Base-by-base conservation (phyloP, 2,329 filamentous ascomycete genomes). In the Didymella arachidicola region DNA sequence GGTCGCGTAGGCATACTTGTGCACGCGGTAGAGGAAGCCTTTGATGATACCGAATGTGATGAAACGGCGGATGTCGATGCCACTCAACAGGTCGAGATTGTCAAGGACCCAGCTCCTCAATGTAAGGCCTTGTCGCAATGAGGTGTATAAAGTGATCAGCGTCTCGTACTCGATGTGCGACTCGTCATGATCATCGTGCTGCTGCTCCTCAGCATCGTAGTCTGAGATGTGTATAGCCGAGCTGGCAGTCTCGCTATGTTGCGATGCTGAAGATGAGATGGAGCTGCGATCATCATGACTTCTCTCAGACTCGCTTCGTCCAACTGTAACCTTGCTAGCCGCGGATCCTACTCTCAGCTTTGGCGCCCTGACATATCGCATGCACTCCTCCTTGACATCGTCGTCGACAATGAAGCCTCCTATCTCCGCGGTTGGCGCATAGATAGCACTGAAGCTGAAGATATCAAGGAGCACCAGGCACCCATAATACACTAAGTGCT, bases 1-100 rank as follows among this genome's bases (percentile, higher is more conserved):
- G 4, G 64, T 70, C 12, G 84, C 86, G 53, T 96, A 86, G 27
- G 92, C 90, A 73, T 96, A 96, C 75, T 95, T 96, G 79, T 98
- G 92, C 39, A 97, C 89, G 32, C 95, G 87, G 77, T 97, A 97
- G 25, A 99, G 79, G 66, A 96, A 91, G 16, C 94, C 93, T 79
- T 98, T 98, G 76, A 98, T 96, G 59, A 97, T 86, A 57, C 94
- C 95, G 71, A 98, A 99, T 59, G 96, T 96, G 63, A 98, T 92
- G 63, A 99, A 89, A 27, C 95, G 89, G 12, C 95, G 87, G 54
- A 97, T 87, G 75, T 99, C 95, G 57, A 99, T 87, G 70, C 89
- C 89, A 12, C 84, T 82, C 8, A 97, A 83, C 38, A 90, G 80
- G 39, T 89, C 86, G 65, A 87, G 84, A 76, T 96, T 90, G 30